phyloP scores from a whole-genome alignment of 345 rosid species.

The Eutrema heterophyllum region DNA sequence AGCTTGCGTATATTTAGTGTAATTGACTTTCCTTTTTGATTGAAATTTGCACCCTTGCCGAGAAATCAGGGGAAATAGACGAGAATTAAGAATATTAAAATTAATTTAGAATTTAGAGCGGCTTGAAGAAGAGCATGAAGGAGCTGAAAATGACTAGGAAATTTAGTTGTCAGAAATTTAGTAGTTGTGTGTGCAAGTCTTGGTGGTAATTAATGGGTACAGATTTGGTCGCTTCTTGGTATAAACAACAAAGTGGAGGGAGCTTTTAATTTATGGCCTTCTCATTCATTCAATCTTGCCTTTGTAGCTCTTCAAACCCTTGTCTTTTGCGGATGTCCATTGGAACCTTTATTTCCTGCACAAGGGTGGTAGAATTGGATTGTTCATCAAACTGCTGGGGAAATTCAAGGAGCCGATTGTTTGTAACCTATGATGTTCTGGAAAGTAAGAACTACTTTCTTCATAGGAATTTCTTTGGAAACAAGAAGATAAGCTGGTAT shows the following conservation, averaged over 20 bases:
- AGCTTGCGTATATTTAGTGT: neutral
- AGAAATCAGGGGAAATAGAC: no score
- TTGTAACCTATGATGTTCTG: constrained; percentile 29
- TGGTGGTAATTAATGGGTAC: neutral
- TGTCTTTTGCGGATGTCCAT: constrained; percentile 42
- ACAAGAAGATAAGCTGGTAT: constrained; percentile 28
- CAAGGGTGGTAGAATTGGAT: constrained; percentile 37
- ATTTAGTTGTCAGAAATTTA: neutral
- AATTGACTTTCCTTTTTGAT: neutral
- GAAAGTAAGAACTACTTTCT: constrained; percentile 27
- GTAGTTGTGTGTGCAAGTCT: neutral
- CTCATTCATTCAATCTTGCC: constrained; percentile 15
- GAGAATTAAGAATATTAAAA: no score
- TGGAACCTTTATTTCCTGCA: constrained; percentile 34
- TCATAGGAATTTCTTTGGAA: constrained; percentile 22
- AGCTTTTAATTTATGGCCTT: neutral
- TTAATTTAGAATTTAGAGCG: no score
- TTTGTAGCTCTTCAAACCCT: constrained; percentile 54
- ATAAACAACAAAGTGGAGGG: neutral
- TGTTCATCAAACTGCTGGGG: constrained; percentile 43
- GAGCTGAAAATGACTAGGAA: neutral
- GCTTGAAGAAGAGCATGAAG: no score
- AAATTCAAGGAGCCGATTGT: constrained; percentile 41
- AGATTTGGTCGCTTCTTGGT: neutral
- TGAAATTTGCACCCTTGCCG: neutral